A percentile compares a stretch with the other conserved stretches of the same genome.
These are phyloP conservation scores for Microdochium paspali DNA, from an alignment of 2,329 filamentous ascomycete genomes.

Conservation along the genomic window DNA sequence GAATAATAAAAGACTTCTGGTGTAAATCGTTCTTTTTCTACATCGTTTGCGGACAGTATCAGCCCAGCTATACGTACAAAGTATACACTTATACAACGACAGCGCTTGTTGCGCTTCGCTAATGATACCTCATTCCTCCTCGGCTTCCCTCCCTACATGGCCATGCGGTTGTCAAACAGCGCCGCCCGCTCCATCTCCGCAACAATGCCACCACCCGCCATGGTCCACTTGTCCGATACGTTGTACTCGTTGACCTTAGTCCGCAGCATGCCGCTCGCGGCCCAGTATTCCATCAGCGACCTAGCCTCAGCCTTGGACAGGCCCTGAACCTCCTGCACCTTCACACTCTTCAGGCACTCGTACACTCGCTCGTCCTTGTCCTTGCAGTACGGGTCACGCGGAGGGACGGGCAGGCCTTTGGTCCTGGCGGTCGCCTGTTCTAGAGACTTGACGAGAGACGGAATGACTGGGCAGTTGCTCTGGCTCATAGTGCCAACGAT, in stretches of 20 bases:
- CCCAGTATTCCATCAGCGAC: constrained; percentile 87
- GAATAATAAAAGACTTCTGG: background rate
- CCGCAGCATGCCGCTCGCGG: constrained; percentile 71
- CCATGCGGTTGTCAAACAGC: constrained; percentile 21
- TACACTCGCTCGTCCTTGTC: constrained; percentile 49
- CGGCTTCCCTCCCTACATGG: constrained; percentile 1
- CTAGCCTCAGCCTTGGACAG: constrained; percentile 67
- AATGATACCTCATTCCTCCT: background rate
- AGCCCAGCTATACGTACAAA: background rate
- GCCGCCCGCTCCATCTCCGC: constrained; percentile 69
- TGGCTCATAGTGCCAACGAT: constrained; percentile 66
- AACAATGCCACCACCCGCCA: constrained; percentile 72
- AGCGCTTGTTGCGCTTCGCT: background rate
- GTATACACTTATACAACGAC: background rate
- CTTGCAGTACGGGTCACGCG: constrained; percentile 42
- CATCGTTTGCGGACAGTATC: background rate
- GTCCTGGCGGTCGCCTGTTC: constrained; percentile 40
- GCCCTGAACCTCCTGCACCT: constrained; percentile 52
- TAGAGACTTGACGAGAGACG: constrained; percentile 61
- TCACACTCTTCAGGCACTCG: constrained; percentile 37
- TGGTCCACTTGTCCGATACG: constrained; percentile 74
- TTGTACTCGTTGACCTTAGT: constrained; percentile 58
- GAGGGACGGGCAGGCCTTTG: constrained; percentile 20
- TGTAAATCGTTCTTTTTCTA: background rate
- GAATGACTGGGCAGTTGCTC: constrained; percentile 57